Evolutionary conservation across 148 eudicot species (phyloP).

Genomic region (Camellia lanceoleosa): DNA sequence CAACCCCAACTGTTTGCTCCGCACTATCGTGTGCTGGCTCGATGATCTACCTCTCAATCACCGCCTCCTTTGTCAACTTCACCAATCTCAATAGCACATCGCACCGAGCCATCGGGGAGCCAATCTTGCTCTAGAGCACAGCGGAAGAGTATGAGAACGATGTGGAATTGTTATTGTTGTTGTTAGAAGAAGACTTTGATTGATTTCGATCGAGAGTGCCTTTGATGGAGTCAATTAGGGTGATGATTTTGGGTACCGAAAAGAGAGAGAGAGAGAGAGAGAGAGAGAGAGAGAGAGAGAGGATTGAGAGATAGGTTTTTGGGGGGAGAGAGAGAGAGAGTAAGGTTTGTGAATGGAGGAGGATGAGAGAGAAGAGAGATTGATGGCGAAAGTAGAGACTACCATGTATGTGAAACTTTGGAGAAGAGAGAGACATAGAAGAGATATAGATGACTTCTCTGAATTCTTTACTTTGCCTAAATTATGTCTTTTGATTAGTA

Average conservation of each 20-base stretch:
- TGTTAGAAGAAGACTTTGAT: slow-evolving; percentile 18
- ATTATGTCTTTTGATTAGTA: no score
- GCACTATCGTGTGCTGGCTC: slow-evolving; percentile 37
- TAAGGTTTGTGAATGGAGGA: no score
- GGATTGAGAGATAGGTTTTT: accelerated
- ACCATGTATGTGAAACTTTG: no score
- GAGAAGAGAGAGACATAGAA: no score
- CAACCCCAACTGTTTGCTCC: slow-evolving; percentile 40
- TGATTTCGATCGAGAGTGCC: slow-evolving; percentile 34
- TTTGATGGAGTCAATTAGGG: slow-evolving; percentile 37
- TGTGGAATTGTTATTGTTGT: background rate
- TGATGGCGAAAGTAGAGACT: no score
- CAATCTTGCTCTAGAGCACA: slow-evolving; percentile 29
- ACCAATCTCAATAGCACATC: slow-evolving; percentile 33
- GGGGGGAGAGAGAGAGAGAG: no score
- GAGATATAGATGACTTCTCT: no score
- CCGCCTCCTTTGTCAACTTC: slow-evolving; percentile 44
- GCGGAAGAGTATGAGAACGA: background rate
- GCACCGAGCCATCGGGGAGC: slow-evolving; percentile 25
- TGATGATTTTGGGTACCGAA: no score
- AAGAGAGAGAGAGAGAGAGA: no score
- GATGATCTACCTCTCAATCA: slow-evolving; percentile 40
- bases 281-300: no score
- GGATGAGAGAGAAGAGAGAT: no score
- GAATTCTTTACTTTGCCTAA: no score